Evolutionary conservation across 371 early-diverging fungal genomes (phyloP).

Genomic region (Mucor circinelloides): DNA sequence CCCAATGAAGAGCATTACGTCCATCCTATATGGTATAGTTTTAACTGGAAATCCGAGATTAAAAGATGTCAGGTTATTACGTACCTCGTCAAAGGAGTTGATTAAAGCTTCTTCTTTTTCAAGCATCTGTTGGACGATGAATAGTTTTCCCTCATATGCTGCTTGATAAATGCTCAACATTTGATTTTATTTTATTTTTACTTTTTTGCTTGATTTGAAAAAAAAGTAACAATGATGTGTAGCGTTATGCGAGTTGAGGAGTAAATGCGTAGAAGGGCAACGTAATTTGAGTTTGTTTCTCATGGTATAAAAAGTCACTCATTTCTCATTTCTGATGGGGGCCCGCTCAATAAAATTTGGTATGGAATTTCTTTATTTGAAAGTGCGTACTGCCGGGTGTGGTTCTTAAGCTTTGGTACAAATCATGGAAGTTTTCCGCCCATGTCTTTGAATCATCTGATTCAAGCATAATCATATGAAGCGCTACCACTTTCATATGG

Average conservation of each 20-base stretch:
- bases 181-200: background rate
- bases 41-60: conserved; percentile 5
- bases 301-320: background rate
- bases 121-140: conserved; percentile 56
- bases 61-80: background rate
- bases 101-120: conserved; percentile 46
- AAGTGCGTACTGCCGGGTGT: too few relatives aligned
- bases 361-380: background rate
- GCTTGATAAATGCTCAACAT: conserved; percentile 50
- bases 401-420: too few relatives aligned
- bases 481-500: too few relatives aligned
- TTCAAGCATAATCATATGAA: too few relatives aligned
- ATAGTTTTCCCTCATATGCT: conserved; percentile 58
- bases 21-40: conserved; percentile 29
- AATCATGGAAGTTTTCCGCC: too few relatives aligned
- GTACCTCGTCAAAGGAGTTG: conserved; percentile 58
- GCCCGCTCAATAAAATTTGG: background rate
- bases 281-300: background rate
- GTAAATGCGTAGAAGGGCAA: background rate
- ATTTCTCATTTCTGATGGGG: background rate
- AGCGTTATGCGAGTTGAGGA: background rate
- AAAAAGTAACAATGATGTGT: background rate
- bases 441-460: too few relatives aligned
- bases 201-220: background rate
- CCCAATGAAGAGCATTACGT: conserved; percentile 49